phyloP scores from a whole-genome alignment of 305 asterid genomes.

The Rubia balearica region DNA sequence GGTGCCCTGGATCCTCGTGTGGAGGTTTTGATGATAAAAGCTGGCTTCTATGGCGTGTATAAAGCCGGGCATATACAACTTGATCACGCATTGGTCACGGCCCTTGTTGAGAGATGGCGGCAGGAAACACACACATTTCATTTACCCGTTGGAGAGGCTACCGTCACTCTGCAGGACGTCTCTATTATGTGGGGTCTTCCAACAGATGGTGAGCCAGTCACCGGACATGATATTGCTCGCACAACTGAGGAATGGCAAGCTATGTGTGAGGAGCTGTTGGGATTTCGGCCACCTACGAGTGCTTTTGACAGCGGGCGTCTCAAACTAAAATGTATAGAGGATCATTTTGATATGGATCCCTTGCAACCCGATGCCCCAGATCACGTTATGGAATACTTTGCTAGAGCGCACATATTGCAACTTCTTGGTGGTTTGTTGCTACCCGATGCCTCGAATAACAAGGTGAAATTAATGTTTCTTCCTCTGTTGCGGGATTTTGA shows the following conservation, averaged over 20 bases:
- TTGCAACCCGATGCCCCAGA: conserved; percentile 48
- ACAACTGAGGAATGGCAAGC: conserved; percentile 74
- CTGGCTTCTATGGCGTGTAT: conserved; percentile 78
- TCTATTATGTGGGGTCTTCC: conserved; percentile 77
- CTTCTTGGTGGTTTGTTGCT: conserved; percentile 25
- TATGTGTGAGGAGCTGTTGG: conserved; percentile 60
- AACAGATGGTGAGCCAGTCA: conserved; percentile 65
- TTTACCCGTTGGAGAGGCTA: conserved; percentile 71
- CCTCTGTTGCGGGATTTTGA: conserved; percentile 23
- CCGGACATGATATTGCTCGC: conserved; percentile 69
- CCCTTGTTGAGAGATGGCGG: conserved; percentile 82
- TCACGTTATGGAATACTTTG: conserved; percentile 43
- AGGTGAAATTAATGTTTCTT: conserved; percentile 27
- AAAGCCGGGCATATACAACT: conserved; percentile 76
- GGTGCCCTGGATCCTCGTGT: conserved; percentile 61
- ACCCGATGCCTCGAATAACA: conserved; percentile 25
- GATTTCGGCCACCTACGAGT: conserved; percentile 61
- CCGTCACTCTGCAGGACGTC: conserved; percentile 65
- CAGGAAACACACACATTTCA: conserved; percentile 86
- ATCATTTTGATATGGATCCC: conserved; percentile 56
- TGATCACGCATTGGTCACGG: conserved; percentile 73
- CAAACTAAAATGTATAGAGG: conserved; percentile 60
- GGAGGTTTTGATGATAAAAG: conserved; percentile 57
- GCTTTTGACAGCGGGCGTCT: conserved; percentile 79
- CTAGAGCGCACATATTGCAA: conserved; percentile 41